phyloP scores from a whole-genome alignment of 208 protist genomes.

The Crithidia thermophila region DNA sequence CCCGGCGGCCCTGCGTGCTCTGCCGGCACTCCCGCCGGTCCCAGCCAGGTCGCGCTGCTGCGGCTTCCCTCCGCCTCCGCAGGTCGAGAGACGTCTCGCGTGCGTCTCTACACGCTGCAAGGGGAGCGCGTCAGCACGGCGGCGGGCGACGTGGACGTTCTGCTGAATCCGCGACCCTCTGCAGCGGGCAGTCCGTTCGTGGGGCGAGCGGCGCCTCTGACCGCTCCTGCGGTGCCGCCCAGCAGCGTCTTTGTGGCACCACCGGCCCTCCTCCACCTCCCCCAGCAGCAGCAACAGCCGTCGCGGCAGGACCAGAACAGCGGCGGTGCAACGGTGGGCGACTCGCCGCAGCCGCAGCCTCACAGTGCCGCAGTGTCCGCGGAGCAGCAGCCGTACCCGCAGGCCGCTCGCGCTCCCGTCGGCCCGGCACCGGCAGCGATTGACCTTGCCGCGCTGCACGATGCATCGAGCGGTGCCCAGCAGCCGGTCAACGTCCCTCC shows the following conservation, averaged over 20 bases:
- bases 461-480: background rate
- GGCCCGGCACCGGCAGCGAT: conserved; percentile 17
- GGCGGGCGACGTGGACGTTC: background rate
- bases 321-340: too few relatives aligned
- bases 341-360: too few relatives aligned
- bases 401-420: conserved; percentile 14
- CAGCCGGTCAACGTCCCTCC: background rate
- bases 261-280: conserved; percentile 44
- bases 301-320: background rate
- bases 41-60: background rate
- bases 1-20: background rate
- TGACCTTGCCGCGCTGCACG: conserved; percentile 16
- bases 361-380: background rate
- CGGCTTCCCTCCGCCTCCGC: conserved; percentile 1
- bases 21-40: too few relatives aligned
- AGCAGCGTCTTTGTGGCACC: conserved; percentile 59
- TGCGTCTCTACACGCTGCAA: conserved; percentile 27
- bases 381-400: conserved; percentile 10
- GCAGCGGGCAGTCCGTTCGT: conserved; percentile 4
- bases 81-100: background rate
- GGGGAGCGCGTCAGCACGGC: conserved; percentile 10
- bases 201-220: background rate
- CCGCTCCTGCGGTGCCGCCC: conserved; percentile 55
- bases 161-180: background rate
- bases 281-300: background rate